A percentile compares a stretch with the other conserved stretches of the same genome.
These are phyloP conservation scores for Phyllosticta paracitricarpa DNA, from an alignment of 2,329 filamentous ascomycete species.

Conservation along the genomic window DNA sequence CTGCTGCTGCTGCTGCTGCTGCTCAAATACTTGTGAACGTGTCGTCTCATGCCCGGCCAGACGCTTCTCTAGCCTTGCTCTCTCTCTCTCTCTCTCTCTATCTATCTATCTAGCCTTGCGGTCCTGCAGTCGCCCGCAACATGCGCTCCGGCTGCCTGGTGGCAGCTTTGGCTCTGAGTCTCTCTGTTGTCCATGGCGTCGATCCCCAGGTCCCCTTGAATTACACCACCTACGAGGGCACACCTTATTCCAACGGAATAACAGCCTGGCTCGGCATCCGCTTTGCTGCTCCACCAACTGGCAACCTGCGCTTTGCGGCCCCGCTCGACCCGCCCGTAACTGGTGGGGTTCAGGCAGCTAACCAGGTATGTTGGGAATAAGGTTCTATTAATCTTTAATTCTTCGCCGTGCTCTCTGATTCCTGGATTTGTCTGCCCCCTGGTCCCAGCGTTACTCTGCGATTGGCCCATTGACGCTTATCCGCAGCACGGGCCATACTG, in stretches of 20 bases:
- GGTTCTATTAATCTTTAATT: background rate
- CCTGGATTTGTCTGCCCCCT: background rate
- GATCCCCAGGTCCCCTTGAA: conserved; percentile 45
- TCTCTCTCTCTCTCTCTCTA: too few species aligned
- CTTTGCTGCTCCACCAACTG: conserved; percentile 60
- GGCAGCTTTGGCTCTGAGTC: background rate
- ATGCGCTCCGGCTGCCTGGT: background rate
- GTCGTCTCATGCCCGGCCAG: background rate
- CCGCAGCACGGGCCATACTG: conserved; percentile 7
- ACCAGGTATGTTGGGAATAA: conserved; percentile 33
- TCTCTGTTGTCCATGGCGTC: conserved; percentile 18
- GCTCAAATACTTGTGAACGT: background rate
- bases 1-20: background rate
- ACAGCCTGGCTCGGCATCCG: conserved; percentile 65
- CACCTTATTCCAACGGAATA: conserved; percentile 43
- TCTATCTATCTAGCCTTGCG: too few species aligned
- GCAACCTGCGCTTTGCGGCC: conserved; percentile 54
- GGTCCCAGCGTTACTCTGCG: background rate
- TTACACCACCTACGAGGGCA: conserved; percentile 57
- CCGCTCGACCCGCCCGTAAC: conserved; percentile 51
- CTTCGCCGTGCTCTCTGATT: background rate
- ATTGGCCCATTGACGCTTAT: background rate
- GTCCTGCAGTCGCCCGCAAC: background rate
- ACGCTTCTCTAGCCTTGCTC: too few species aligned
- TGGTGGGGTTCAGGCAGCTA: conserved; percentile 42